Conservation (phyloP, 805 yeast genomes). For the Brettanomyces naardenensis region DNA sequence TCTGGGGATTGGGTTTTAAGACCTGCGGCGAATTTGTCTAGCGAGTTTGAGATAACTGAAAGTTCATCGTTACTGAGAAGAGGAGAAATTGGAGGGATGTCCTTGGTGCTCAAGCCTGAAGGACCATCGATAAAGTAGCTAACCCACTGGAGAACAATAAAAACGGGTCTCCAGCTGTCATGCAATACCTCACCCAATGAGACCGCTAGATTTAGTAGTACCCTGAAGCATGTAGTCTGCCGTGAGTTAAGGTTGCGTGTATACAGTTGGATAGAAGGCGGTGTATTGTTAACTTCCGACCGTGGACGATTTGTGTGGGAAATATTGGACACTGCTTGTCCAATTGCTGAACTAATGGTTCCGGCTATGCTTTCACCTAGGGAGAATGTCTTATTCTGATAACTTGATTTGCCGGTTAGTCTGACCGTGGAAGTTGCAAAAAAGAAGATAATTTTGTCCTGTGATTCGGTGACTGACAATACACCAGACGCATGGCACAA, state of each 20-base stretch:
- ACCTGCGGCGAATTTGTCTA: conserved; percentile 55
- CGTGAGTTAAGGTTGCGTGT: conserved; percentile 50
- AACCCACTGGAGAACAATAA: conserved; percentile 71
- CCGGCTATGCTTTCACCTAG: conserved; percentile 47
- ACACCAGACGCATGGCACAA: conserved; percentile 79
- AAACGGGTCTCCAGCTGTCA: conserved; percentile 55
- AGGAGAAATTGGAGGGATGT: conserved; percentile 36
- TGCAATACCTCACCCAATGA: conserved; percentile 74
- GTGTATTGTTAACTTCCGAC: not conserved
- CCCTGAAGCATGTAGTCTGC: conserved; percentile 70
- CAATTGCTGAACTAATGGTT: conserved; percentile 36
- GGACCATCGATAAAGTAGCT: conserved; percentile 65
- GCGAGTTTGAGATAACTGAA: conserved; percentile 44
- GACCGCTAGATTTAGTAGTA: conserved; percentile 65
- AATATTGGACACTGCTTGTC: conserved; percentile 27
- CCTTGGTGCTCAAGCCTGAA: conserved; percentile 32
- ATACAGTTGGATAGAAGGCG: conserved; percentile 15
- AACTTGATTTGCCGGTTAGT: conserved; percentile 26
- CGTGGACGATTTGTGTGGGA: conserved; percentile 3
- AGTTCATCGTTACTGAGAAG: conserved; percentile 38
- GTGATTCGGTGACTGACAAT: conserved; percentile 43
- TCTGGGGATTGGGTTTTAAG: conserved; percentile 44
- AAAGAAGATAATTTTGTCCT: conserved; percentile 50
- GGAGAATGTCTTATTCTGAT: conserved; percentile 31
- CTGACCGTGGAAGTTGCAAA: conserved; percentile 39